These are phyloP conservation scores for Blastosporella zonata DNA, from an alignment of 1,284 basidiomycete species.

Conservation along the genomic window DNA sequence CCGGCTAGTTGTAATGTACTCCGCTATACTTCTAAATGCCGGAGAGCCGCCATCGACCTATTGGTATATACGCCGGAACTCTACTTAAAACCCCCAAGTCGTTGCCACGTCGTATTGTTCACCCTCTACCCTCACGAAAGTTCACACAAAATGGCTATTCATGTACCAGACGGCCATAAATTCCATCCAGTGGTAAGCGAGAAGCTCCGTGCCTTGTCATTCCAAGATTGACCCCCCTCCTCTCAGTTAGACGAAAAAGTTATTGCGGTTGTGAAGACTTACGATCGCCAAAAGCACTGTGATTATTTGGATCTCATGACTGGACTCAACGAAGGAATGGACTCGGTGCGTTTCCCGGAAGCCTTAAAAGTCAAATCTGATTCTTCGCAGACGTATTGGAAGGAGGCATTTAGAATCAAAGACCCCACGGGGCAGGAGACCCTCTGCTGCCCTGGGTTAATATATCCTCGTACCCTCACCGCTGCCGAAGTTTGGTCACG, in stretches of 20 bases:
- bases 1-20: slow-evolving; percentile 4
- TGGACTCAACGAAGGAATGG: slow-evolving; percentile 11
- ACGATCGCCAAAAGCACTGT: slow-evolving; percentile 11
- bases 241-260: slow-evolving; percentile 12
- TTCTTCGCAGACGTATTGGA: slow-evolving; percentile 14
- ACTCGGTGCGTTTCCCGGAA: slow-evolving; percentile 6
- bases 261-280: slow-evolving; percentile 10
- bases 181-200: slow-evolving; percentile 12
- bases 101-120: neutral
- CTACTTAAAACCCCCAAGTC: neutral
- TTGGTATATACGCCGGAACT: slow-evolving; percentile 3
- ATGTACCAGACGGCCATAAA: slow-evolving; percentile 14
- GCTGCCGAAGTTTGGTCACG: slow-evolving; percentile 15
- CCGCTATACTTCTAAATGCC: slow-evolving; percentile 12
- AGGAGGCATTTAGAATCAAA: slow-evolving; percentile 14
- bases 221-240: neutral
- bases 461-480: slow-evolving; percentile 15
- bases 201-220: neutral
- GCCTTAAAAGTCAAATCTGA: neutral
- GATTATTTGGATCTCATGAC: slow-evolving; percentile 15
- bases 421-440: slow-evolving; percentile 7
- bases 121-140: neutral
- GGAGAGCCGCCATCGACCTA: slow-evolving; percentile 1
- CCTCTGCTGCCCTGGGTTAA: slow-evolving; percentile 15
- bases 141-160: slow-evolving; percentile 5